Evolutionary conservation across 129 eudicot species (phyloP).

Genomic region (Flaveria brownii): DNA sequence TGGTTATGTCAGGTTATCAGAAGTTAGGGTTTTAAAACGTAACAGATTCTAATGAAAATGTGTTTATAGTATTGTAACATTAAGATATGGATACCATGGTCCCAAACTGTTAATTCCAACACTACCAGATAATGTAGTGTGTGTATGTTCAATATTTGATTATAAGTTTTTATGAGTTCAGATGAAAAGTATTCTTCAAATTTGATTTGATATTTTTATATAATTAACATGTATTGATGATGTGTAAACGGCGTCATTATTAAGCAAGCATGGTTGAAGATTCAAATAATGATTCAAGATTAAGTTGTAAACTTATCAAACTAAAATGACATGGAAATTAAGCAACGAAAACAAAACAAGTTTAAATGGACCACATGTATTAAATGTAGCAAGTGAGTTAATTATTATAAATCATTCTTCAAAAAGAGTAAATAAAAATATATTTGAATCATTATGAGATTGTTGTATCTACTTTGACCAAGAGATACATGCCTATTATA

Average conservation of each 20-base stretch:
- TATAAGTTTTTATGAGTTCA: neutral
- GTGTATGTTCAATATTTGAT: constrained; percentile 5
- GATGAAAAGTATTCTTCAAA: neutral
- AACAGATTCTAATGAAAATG: neutral
- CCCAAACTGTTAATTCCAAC: constrained; percentile 12
- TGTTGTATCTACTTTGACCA: too few relatives aligned
- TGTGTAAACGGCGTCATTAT: neutral
- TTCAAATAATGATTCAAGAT: neutral
- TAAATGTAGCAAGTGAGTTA: neutral
- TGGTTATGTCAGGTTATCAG: neutral
- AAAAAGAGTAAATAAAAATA: neutral
- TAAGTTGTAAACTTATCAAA: neutral
- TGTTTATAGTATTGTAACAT: neutral
- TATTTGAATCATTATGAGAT: too few relatives aligned
- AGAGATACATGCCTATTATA: too few relatives aligned
- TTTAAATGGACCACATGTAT: neutral
- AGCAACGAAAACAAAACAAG: neutral
- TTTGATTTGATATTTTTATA: neutral
- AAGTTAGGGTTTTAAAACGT: neutral
- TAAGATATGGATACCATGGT: neutral
- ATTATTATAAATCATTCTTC: neutral
- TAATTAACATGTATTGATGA: neutral
- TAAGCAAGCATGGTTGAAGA: neutral
- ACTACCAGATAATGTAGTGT: neutral
- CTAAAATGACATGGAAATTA: too few relatives aligned